These are phyloP conservation scores for Nectriaceae sp. DNA, from an alignment of 2,329 filamentous ascomycete species.

Conservation along the genomic window DNA sequence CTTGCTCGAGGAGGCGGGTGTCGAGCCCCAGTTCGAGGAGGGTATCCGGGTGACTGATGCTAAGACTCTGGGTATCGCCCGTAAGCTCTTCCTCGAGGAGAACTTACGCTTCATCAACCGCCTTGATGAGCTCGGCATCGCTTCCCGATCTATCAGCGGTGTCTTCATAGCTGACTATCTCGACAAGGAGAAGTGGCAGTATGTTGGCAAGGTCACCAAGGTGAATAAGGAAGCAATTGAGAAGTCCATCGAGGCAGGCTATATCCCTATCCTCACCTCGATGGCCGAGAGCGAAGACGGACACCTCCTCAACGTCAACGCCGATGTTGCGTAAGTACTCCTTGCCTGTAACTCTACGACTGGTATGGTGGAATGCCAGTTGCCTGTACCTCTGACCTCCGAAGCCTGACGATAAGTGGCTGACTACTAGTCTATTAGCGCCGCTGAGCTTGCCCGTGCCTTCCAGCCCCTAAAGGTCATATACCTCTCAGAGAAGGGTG, in stretches of 20 bases:
- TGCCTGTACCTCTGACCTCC: too few relatives aligned
- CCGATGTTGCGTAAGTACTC: slow-evolving; percentile 70
- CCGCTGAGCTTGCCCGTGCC: slow-evolving; percentile 84
- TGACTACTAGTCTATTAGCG: too few relatives aligned
- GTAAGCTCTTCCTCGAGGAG: slow-evolving; percentile 92
- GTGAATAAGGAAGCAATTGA: slow-evolving; percentile 71
- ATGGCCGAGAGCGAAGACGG: slow-evolving; percentile 94
- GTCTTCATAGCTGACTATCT: slow-evolving; percentile 94
- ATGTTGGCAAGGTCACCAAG: slow-evolving; percentile 73
- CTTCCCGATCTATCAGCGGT: slow-evolving; percentile 85
- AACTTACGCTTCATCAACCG: slow-evolving; percentile 78
- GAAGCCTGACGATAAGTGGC: too few relatives aligned
- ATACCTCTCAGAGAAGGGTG: slow-evolving; percentile 97
- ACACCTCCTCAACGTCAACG: slow-evolving; percentile 95
- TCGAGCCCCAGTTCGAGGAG: slow-evolving; percentile 95
- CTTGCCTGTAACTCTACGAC: too few relatives aligned
- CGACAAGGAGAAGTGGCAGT: slow-evolving; percentile 84
- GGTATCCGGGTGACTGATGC: slow-evolving; percentile 94
- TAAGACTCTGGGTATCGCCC: slow-evolving; percentile 87
- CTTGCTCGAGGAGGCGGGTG: slow-evolving; percentile 83
- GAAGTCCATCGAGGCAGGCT: slow-evolving; percentile 85
- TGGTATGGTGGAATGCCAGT: too few relatives aligned
- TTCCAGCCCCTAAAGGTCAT: slow-evolving; percentile 96
- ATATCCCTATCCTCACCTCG: slow-evolving; percentile 90
- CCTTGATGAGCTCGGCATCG: slow-evolving; percentile 85